These are phyloP conservation scores for Entophlyctis helioformis DNA, from an alignment of 192 early-diverging fungal species.

Conservation along the genomic window DNA sequence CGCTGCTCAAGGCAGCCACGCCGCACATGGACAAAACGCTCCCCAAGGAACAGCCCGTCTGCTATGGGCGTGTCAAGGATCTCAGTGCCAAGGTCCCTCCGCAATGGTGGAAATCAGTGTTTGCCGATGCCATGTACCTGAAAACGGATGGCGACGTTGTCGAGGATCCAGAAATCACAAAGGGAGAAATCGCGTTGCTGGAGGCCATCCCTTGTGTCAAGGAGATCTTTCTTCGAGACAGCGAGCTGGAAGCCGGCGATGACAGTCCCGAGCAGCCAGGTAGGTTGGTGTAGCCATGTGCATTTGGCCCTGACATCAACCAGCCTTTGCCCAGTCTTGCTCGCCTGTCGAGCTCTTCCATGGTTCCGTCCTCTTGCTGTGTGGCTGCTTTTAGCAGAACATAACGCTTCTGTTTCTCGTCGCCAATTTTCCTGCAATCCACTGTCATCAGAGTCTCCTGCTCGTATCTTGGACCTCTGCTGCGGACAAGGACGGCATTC, in stretches of 20 bases:
- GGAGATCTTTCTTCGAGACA: constrained; percentile 17
- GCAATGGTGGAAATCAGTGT: constrained; percentile 49
- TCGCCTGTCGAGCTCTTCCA: no score
- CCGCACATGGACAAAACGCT: no score
- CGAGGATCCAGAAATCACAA: constrained; percentile 52
- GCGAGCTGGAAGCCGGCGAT: neutral
- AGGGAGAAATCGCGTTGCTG: constrained; percentile 38
- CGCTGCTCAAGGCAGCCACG: no score
- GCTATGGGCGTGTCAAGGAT: constrained; percentile 43
- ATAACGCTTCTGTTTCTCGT: no score
- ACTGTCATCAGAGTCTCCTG: neutral
- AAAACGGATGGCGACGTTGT: constrained; percentile 60
- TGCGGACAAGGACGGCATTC: constrained; percentile 57
- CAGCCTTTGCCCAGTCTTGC: no score
- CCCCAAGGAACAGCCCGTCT: neutral
- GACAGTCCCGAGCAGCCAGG: neutral
- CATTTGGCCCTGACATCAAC: no score
- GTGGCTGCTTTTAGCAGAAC: neutral
- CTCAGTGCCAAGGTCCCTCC: constrained; percentile 38
- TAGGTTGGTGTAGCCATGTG: no score
- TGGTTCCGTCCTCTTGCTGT: neutral
- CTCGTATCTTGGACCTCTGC: constrained; percentile 47
- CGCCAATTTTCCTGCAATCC: no score
- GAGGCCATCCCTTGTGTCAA: constrained; percentile 20
- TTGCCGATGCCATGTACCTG: constrained; percentile 44